Base-by-base conservation (phyloP, 441 rosid genomes). In the Pelargonium cotyledonis region DNA sequence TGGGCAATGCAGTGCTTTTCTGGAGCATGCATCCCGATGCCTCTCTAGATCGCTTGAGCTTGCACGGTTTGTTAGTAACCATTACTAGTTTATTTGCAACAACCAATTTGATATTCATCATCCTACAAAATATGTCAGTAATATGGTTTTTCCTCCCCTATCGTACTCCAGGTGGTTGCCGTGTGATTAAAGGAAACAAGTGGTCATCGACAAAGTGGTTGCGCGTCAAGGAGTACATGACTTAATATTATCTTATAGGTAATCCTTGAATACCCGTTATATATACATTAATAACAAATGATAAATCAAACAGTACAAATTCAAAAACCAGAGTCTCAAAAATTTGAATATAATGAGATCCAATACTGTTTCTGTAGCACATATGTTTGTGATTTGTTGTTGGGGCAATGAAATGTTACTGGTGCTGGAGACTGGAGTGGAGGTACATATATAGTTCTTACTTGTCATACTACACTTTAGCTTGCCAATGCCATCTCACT, bases 131-230 rank as follows among this genome's bases (percentile, higher is more conserved):
- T 55, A 16, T 18, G 26, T 55, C 21, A 35, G 11, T 16, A 18
- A 55, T 55, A 18, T 14, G 61, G 4, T 35, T 35, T 1, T 26
- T 19, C 63, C 58, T 21, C 10, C 35, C 14, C 60, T 73, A 35
- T 65, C 69, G 55, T 58, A 46, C 65, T 63, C 58, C 85, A 92
- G 98, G 96, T 73, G 98, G 98, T 68, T 90, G 98, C 74, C 84
- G 91, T 55, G 95, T 92, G 66, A 86, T 92, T 74, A 83, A 67
- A 73, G 98, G 98, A 75, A 88, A 92, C 76, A 92, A 92, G 71
- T 92, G 98, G 98, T 92, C 98, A 63, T 88, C 96, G 1, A 92
- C 98, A 35, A 92, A 92, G 76, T 92, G 98, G 96, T 69, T 92
- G 69, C 95, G 90, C 40, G 85, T 92, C 65, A 80, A 74, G 19